Percentiles rank a stretch among this genome's conserved stretches.
These are phyloP conservation scores for Leishmania major DNA, from an alignment of 208 protist genomes.

Conservation along the genomic window DNA sequence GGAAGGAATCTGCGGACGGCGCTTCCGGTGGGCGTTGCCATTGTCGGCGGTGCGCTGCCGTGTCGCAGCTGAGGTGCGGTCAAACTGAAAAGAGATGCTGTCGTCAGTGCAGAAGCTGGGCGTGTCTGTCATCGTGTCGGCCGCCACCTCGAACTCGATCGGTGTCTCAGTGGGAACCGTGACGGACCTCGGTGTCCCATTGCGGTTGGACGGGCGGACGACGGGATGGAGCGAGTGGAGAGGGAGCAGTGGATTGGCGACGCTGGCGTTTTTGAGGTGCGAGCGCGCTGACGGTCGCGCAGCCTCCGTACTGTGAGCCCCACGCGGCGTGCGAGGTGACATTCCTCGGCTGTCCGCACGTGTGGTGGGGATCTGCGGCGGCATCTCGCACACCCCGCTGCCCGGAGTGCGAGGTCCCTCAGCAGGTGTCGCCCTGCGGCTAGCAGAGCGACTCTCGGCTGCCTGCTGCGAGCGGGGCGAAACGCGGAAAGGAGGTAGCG, in stretches of 20 bases:
- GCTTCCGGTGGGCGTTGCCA: slow-evolving; percentile 10
- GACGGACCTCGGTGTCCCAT: slow-evolving; percentile 13
- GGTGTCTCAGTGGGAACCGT: slow-evolving; percentile 7
- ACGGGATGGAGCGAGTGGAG: slow-evolving; percentile 12
- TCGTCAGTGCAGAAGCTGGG: slow-evolving; percentile 31
- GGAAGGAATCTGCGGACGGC: slow-evolving; percentile 49
- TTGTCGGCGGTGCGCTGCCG: slow-evolving; percentile 14
- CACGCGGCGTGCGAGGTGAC: slow-evolving; percentile 15
- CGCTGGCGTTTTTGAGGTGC: slow-evolving; percentile 6
- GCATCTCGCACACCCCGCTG: slow-evolving; percentile 6
- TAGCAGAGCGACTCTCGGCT: slow-evolving; percentile 37
- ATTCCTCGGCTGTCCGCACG: slow-evolving; percentile 22
- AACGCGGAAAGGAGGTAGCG: slow-evolving; percentile 43
- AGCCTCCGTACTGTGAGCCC: slow-evolving; percentile 1
- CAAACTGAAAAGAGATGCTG: slow-evolving; percentile 38
- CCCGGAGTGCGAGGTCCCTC: slow-evolving; percentile 21
- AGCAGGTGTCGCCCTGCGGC: slow-evolving; percentile 15
- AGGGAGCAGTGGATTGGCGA: neutral
- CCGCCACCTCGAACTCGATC: slow-evolving; percentile 11
- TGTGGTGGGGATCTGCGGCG: slow-evolving; percentile 29
- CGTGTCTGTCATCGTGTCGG: slow-evolving; percentile 21
- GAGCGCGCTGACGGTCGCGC: slow-evolving; percentile 10
- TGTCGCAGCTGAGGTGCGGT: slow-evolving; percentile 6
- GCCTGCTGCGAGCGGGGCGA: slow-evolving; percentile 45
- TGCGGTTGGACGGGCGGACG: slow-evolving; percentile 7